A percentile compares a stretch with the other conserved stretches of the same genome.
phyloP scores from a whole-genome alignment of 495 filamentous ascomycete species.

The Aspergillus nanangensis region DNA sequence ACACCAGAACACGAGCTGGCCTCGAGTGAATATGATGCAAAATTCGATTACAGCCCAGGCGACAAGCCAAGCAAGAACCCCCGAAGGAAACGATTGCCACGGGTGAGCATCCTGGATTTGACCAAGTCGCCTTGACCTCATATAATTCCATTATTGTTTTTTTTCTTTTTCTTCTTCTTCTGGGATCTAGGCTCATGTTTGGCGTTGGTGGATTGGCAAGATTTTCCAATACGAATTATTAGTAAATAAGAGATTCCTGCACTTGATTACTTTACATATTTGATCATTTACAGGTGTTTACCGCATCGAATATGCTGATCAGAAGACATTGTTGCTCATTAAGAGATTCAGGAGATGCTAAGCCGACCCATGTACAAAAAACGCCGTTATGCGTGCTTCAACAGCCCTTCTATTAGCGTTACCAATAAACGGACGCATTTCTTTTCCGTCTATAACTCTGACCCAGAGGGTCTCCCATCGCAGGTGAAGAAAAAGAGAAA shows the following conservation, averaged over 20 bases:
- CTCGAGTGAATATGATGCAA: not conserved
- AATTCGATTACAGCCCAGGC: not conserved
- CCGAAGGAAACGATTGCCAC: constrained; percentile 31
- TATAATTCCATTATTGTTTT: too few species aligned
- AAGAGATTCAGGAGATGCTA: too few species aligned
- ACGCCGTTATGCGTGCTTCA: too few species aligned
- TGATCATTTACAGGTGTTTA: not conserved
- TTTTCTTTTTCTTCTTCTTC: not conserved
- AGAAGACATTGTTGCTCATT: too few species aligned
- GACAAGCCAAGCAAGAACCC: constrained; percentile 5
- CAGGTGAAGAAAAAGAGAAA: constrained; percentile 3
- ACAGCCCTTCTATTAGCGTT: too few species aligned
- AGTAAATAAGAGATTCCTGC: not conserved
- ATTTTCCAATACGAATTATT: not conserved
- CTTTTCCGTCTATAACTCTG: too few species aligned
- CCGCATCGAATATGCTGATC: too few species aligned
- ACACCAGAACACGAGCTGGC: constrained; percentile 1
- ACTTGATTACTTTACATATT: not conserved
- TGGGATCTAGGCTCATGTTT: not conserved
- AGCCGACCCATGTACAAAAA: too few species aligned
- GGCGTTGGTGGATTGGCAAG: not conserved
- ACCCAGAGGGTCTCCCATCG: not conserved
- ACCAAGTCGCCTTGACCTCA: constrained; percentile 11
- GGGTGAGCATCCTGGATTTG: constrained; percentile 37
- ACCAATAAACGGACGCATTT: too few species aligned